Base-by-base conservation (phyloP, 2,329 filamentous ascomycete species). In the Scorias spongiosa region DNA sequence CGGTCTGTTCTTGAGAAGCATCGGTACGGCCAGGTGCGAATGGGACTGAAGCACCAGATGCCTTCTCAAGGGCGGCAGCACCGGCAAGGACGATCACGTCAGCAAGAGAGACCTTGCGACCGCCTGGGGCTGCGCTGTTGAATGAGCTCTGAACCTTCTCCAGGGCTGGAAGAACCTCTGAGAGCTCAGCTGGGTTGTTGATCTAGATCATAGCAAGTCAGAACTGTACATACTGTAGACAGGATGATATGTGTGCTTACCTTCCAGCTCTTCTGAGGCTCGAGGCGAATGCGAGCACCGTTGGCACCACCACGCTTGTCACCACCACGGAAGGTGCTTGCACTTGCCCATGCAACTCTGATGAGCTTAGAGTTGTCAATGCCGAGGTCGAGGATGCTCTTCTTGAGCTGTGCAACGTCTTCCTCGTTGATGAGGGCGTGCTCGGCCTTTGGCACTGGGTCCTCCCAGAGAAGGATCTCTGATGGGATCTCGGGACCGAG, bases 261-360 rank as follows among this genome's bases (percentile, higher is more conserved):
- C 20, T 75, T 64, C 82, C 83, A 88, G 61, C 75, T 67, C 54
- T 76, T 77, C 66, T 83, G 78, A 18, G 83, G 83, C 48, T 72
- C 68, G 10, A 88, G 79, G 29, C 80, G 78, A 55, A 88, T 84
- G 54, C 83, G 82, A 11, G 76, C 82, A 54, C 83, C 83, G 56
- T 88, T 88, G 64, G 83, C 83, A 57, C 83, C 83, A 52, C 83
- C 83, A 51, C 83, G 83, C 76, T 87, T 87, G 69, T 88, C 83
- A 52, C 76, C 74, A 53, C 77, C 74, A 48, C 81, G 80, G 76
- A 80, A 85, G 28, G 78, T 80, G 2, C 80, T 80, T 18, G 80
- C 80, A 0, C 81, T 76, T 1, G 76, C 76, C 76, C 78, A 85
- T 18, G 81, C 80, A 9, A 73, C 72, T 9, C 71, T 70, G 43